These are phyloP conservation scores for Microsporum canis DNA, from an alignment of 2,329 filamentous ascomycete genomes.

Conservation along the genomic window DNA sequence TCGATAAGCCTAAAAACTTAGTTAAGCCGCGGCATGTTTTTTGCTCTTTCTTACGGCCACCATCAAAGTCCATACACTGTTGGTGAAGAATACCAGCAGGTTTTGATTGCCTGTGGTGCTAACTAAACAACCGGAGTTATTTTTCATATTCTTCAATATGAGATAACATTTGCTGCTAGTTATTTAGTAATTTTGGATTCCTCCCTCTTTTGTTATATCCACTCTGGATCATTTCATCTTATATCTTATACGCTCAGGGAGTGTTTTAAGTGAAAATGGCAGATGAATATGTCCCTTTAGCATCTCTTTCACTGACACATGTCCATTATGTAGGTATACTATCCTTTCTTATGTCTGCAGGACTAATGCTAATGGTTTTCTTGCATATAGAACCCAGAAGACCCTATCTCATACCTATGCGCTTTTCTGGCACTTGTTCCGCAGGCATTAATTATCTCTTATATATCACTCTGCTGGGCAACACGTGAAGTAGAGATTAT, in stretches of 20 bases:
- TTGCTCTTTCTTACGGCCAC: neutral
- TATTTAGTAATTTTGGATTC: neutral
- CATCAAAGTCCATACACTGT: neutral
- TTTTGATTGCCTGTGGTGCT: neutral
- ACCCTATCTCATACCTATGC: slow-evolving; percentile 73
- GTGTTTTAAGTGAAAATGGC: neutral
- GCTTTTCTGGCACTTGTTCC: slow-evolving; percentile 91
- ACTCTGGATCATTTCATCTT: neutral
- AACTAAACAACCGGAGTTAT: neutral
- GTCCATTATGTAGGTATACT: slow-evolving; percentile 72
- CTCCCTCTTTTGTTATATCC: neutral
- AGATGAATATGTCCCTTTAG: slow-evolving; percentile 37
- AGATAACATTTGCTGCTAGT: neutral
- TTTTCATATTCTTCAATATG: neutral
- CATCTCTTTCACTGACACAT: slow-evolving; percentile 87
- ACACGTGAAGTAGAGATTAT: slow-evolving; percentile 81
- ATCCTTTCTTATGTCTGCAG: neutral
- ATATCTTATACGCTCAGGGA: neutral
- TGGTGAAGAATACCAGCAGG: neutral
- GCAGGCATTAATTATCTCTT: slow-evolving; percentile 80
- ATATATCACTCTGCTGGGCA: slow-evolving; percentile 80
- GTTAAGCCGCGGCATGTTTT: neutral
- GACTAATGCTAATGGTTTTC: neutral
- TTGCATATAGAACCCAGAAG: slow-evolving; percentile 60
- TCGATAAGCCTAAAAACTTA: neutral